phyloP scores from a whole-genome alignment of 2,329 filamentous ascomycete genomes.

The Trichophyton equinum region DNA sequence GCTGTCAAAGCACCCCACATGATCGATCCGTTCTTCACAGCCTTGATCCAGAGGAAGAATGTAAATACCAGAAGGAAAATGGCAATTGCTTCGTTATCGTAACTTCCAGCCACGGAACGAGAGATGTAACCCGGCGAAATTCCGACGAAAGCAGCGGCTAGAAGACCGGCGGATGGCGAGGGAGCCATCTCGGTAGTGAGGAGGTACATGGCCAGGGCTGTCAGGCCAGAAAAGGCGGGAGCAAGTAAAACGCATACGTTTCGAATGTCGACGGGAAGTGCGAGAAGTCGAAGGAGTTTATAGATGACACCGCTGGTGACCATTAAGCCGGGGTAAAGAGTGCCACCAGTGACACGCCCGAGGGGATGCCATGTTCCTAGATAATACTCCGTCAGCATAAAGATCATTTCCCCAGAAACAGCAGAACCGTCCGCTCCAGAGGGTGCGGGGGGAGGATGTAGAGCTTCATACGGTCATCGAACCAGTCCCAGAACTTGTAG shows the following conservation, averaged over 20 bases:
- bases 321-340: constrained; percentile 97
- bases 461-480: constrained; percentile 66
- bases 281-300: constrained; percentile 76
- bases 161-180: constrained; percentile 86
- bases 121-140: constrained; percentile 97
- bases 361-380: constrained; percentile 93
- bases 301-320: constrained; percentile 97
- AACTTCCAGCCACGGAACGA: constrained; percentile 91
- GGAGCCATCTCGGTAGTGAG: constrained; percentile 94
- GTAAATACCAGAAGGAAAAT: constrained; percentile 98
- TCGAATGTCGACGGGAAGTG: constrained; percentile 90
- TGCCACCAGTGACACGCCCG: constrained; percentile 93
- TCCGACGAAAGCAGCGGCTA: constrained; percentile 92
- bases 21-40: constrained; percentile 88
- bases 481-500: constrained; percentile 99
- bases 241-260: constrained; percentile 97
- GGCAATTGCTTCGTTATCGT: constrained; percentile 98
- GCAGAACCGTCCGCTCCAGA: not conserved
- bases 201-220: constrained; percentile 83
- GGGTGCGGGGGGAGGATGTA: constrained; percentile 7
- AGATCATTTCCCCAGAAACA: too few relatives aligned
- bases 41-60: constrained; percentile 98
- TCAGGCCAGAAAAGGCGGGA: constrained; percentile 85
- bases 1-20: constrained; percentile 93
- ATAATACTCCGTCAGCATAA: constrained; percentile 6